Evolutionary conservation across 106 monocot species (phyloP), one percentile per base, ranked within the genome.

Genomic region (Hemerocallis citrina): DNA sequence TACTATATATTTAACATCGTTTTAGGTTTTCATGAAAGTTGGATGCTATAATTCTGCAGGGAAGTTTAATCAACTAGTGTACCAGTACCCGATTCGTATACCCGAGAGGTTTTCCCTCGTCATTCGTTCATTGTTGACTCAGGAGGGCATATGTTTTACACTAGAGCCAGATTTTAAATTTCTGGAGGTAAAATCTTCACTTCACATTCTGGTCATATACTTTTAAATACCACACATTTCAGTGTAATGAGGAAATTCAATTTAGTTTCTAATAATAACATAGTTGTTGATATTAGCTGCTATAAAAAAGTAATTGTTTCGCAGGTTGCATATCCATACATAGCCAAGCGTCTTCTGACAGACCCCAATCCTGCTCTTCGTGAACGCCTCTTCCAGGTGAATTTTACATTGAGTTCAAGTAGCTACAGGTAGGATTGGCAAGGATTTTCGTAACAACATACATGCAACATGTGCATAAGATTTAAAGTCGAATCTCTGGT

Each of bases 91-190:
- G 4, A 98, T 98, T 52, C 87, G 96, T 23, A 98, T 98, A 19
- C 96, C 96, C 32, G 96, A 98, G 63, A 87, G 96, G 64, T 98
- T 98, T 78, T 91, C 96, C 61, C 84, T 98, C 61, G 96, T 98
- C 44, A 98, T 98, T 31, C 96, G 96, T 67, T 98, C 96, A 68
- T 72, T 98, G 45, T 75, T 98, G 67, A 98, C 96, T 29, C 96
- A 98, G 63, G 96, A 98, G 75, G 96, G 96, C 51, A 98, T 98
- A 16, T 98, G 96, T 65, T 92, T 92, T 61, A 98, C 92, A 19
- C 51, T 98, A 52, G 33, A 92, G 69, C 91, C 85, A 41, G 88
- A 98, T 75, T 98, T 98, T 75, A 98, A 98, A 63, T 92, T 98
- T 85, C 92, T 98, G 62, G 96, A 98, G 96, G 96, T 98, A 64